These are phyloP conservation scores for Miscanthus lutarioriparius DNA, from an alignment of 176 grass and related monocot species.

Conservation along the genomic window DNA sequence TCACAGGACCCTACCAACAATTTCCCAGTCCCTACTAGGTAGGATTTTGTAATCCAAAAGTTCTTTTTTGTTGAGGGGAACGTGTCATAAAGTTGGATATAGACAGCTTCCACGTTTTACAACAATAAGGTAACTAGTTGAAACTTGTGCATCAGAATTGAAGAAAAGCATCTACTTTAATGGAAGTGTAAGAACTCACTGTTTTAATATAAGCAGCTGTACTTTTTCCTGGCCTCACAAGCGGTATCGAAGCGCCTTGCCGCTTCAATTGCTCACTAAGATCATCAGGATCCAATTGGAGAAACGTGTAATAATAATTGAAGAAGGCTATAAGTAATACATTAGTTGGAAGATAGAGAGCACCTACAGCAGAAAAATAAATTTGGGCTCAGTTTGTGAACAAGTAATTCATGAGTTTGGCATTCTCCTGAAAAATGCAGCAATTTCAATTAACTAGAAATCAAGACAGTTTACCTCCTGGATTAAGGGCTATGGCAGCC, in stretches of 20 bases:
- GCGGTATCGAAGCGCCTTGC: conserved; percentile 91
- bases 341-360: conserved; percentile 95
- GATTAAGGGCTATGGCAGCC: conserved; percentile 79
- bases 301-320: conserved; percentile 99
- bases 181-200: conserved; percentile 44
- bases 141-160: conserved; percentile 13
- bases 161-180: conserved; percentile 13
- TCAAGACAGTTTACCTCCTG: conserved; percentile 66
- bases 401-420: not conserved
- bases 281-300: conserved; percentile 96
- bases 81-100: not conserved
- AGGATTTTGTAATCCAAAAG: not conserved
- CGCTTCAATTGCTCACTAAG: conserved; percentile 93
- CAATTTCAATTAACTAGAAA: conserved; percentile 2
- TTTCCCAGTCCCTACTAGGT: not conserved
- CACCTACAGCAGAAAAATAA: conserved; percentile 53
- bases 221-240: conserved; percentile 90
- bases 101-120: not conserved
- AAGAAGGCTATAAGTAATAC: conserved; percentile 96
- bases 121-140: conserved; percentile 10
- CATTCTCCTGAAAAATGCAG: conserved; percentile 8
- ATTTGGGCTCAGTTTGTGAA: not conserved
- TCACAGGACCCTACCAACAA: not conserved
- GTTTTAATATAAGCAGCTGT: conserved; percentile 96
- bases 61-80: not conserved